These are phyloP conservation scores for Fraxinus baroniana DNA, from an alignment of 305 asterid genomes.

Conservation along the genomic window DNA sequence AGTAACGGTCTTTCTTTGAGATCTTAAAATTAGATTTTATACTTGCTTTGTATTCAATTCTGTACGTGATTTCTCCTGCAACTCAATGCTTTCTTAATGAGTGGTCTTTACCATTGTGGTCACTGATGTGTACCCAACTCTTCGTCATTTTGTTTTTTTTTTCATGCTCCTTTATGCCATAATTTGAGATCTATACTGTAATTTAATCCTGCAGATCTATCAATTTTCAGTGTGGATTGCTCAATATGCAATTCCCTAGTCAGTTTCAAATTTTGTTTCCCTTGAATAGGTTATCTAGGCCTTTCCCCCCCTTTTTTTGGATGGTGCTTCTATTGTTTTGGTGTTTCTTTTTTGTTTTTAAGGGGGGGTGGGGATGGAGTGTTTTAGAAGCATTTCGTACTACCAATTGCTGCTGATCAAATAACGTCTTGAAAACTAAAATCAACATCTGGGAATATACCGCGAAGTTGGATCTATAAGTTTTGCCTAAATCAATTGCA, in stretches of 20 bases:
- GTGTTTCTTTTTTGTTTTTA: background rate
- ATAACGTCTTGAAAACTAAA: background rate
- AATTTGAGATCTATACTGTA: background rate
- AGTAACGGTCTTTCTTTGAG: slow-evolving; percentile 3
- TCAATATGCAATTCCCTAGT: background rate
- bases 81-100: background rate
- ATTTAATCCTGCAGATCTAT: background rate
- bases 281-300: background rate
- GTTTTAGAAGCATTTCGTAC: background rate
- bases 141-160: background rate
- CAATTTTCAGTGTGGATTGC: background rate
- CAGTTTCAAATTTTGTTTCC: background rate
- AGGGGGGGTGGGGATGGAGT: background rate
- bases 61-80: background rate
- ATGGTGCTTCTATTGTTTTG: background rate
- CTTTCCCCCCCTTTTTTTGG: background rate
- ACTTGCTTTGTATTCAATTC: slow-evolving; percentile 14
- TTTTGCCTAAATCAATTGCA: background rate
- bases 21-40: background rate
- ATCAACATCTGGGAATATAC: background rate
- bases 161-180: background rate
- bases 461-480: background rate
- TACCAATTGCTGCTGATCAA: background rate
- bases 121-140: background rate
- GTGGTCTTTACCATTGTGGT: background rate